phyloP scores from a whole-genome alignment of 495 filamentous ascomycete genomes.

The Lasiosphaeris hirsuta region DNA sequence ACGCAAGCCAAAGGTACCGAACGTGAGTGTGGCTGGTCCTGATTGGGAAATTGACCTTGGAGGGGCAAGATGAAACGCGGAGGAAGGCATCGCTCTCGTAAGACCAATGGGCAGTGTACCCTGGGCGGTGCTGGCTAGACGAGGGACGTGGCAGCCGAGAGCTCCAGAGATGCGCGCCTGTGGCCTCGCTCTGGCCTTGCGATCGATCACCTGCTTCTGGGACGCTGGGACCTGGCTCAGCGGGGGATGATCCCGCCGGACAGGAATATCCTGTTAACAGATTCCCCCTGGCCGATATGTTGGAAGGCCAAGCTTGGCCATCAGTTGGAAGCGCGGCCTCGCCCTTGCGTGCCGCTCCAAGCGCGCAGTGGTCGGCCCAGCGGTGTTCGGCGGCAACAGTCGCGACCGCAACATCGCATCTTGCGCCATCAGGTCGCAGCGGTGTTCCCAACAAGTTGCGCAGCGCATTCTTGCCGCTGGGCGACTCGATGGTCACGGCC shows the following conservation, averaged over 20 bases:
- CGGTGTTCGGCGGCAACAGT: neutral
- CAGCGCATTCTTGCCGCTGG: neutral
- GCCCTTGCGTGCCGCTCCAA: neutral
- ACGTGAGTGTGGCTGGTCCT: conserved; percentile 15
- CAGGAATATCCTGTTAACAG: no score
- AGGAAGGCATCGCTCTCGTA: neutral
- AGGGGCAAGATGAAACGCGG: conserved; percentile 15
- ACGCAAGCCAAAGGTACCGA: neutral
- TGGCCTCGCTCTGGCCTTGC: neutral
- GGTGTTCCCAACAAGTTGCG: neutral
- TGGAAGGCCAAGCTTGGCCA: neutral
- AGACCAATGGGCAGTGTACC: conserved; percentile 9
- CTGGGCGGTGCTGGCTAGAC: conserved; percentile 6
- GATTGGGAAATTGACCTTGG: conserved; percentile 17
- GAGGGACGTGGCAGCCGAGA: neutral
- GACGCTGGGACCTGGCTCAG: neutral
- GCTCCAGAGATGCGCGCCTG: neutral
- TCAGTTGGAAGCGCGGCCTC: neutral
- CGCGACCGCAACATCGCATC: neutral
- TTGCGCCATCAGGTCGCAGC: neutral
- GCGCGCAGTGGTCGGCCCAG: neutral
- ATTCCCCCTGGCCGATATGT: no score
- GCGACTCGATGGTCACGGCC: neutral
- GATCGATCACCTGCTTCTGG: neutral
- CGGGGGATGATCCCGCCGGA: no score